A percentile compares a stretch with the other conserved stretches of the same genome.
Evolutionary conservation across 176 grass and related monocot species (phyloP).

Genomic region (Raddia distichophylla): DNA sequence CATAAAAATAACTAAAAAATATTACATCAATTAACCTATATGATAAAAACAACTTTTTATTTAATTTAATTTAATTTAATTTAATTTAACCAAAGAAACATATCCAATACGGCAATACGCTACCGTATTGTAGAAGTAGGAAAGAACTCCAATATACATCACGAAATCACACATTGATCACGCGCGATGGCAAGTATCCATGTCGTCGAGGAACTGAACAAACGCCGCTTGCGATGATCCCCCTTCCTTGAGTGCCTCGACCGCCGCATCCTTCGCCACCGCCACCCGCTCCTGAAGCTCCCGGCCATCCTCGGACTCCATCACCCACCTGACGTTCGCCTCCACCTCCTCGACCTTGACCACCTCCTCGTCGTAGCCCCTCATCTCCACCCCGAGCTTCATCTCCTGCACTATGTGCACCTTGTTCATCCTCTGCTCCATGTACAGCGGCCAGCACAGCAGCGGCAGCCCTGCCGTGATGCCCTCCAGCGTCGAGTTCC

Average conservation of each 20-base stretch:
- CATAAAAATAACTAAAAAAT: too few relatives aligned
- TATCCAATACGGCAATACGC: too few relatives aligned
- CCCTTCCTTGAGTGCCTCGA: constrained; percentile 11
- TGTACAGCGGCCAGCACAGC: constrained; percentile 58
- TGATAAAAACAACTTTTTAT: too few relatives aligned
- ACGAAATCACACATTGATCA: neutral
- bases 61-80: too few relatives aligned
- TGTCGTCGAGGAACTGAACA: constrained; percentile 7
- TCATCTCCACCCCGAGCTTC: constrained; percentile 44
- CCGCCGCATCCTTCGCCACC: neutral
- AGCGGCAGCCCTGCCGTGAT: constrained; percentile 45
- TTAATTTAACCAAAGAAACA: too few relatives aligned
- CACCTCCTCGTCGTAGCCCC: constrained; percentile 40
- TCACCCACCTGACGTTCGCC: constrained; percentile 49
- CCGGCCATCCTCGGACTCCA: constrained; percentile 30
- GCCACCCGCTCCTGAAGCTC: neutral
- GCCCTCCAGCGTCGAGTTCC: constrained; percentile 54
- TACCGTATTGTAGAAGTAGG: too few relatives aligned
- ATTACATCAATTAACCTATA: too few relatives aligned
- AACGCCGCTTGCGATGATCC: constrained; percentile 43
- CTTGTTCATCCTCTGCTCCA: constrained; percentile 64
- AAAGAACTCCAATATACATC: too few relatives aligned
- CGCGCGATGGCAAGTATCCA: neutral
- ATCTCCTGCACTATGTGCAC: constrained; percentile 49
- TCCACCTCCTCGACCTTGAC: constrained; percentile 50